Conservation (phyloP, 768 basidiomycete genomes). For the Kwoniella shandongensis region DNA sequence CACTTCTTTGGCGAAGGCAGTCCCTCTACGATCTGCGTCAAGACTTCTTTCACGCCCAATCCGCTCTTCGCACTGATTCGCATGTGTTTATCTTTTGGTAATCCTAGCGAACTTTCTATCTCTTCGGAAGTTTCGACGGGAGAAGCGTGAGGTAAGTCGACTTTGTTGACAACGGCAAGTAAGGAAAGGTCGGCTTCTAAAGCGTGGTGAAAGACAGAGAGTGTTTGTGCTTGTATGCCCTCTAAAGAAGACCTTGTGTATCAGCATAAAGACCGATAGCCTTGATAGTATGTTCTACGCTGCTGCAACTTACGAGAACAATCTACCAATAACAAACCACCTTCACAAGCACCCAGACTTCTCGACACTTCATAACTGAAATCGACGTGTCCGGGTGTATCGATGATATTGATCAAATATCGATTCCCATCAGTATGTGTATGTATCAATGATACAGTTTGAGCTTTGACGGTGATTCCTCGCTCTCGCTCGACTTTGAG, state of each 20-base stretch:
- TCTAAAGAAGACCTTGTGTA: conserved; percentile 55
- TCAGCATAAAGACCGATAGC: too few relatives aligned
- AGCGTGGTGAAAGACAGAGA: conserved; percentile 90
- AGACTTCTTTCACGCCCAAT: conserved; percentile 70
- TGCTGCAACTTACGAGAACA: conserved; percentile 64
- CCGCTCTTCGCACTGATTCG: conserved; percentile 92
- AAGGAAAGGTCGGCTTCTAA: conserved; percentile 68
- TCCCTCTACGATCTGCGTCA: conserved; percentile 75
- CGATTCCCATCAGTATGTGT: conserved; percentile 57
- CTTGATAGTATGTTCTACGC: too few relatives aligned
- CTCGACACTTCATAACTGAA: conserved; percentile 96
- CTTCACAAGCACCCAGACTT: conserved; percentile 88
- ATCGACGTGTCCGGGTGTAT: conserved; percentile 99
- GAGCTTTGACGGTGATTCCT: conserved; percentile 97
- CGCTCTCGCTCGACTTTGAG: conserved; percentile 95
- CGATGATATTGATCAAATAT: conserved; percentile 88
- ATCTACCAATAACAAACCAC: conserved; percentile 80
- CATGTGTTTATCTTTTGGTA: conserved; percentile 71
- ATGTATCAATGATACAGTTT: conserved; percentile 84
- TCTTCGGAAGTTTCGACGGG: conserved; percentile 77
- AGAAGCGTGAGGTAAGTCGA: conserved; percentile 87
- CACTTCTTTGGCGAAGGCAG: conserved; percentile 94
- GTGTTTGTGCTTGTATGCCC: conserved; percentile 95
- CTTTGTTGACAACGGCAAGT: conserved; percentile 92
- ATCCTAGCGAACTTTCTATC: conserved; percentile 77